Evolutionary conservation across 2,329 filamentous ascomycete genomes (phyloP).

Genomic region (Colletotrichum aenigma): DNA sequence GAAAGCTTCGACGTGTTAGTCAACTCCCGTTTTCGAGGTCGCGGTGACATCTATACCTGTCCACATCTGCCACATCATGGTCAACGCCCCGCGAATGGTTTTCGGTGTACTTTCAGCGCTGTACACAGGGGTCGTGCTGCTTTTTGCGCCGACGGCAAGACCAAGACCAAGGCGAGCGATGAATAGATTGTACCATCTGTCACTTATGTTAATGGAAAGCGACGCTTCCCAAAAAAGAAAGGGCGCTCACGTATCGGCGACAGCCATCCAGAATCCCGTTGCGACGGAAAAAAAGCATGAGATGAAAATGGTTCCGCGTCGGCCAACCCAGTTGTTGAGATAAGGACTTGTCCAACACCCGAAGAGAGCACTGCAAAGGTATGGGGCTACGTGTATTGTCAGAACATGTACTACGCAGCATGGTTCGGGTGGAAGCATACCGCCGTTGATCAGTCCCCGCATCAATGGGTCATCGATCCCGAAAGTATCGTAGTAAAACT

Average conservation of each 20-base stretch:
- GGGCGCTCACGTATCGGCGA: conserved; percentile 55
- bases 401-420: background rate
- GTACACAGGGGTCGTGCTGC: conserved; percentile 37
- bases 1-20: conserved; percentile 29
- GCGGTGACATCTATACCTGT: background rate
- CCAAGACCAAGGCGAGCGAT: conserved; percentile 38
- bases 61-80: conserved; percentile 39
- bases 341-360: conserved; percentile 38
- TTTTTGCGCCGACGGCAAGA: conserved; percentile 41
- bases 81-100: conserved; percentile 40
- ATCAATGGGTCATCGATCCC: conserved; percentile 45
- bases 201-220: conserved; percentile 36
- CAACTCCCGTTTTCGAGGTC: background rate
- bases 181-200: conserved; percentile 37
- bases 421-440: background rate
- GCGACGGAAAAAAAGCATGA: conserved; percentile 59
- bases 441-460: conserved; percentile 57
- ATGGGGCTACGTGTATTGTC: conserved; percentile 41
- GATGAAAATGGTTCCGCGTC: conserved; percentile 68
- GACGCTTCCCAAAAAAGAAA: background rate
- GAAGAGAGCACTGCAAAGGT: conserved; percentile 52
- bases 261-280: conserved; percentile 59
- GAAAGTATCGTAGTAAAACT: conserved; percentile 38
- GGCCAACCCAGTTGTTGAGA: conserved; percentile 65
- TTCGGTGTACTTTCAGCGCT: conserved; percentile 41